Percentiles rank a stretch among this genome's conserved stretches.
Conservation (phyloP, 148 eudicot species). For the Diospyros kaki region DNA sequence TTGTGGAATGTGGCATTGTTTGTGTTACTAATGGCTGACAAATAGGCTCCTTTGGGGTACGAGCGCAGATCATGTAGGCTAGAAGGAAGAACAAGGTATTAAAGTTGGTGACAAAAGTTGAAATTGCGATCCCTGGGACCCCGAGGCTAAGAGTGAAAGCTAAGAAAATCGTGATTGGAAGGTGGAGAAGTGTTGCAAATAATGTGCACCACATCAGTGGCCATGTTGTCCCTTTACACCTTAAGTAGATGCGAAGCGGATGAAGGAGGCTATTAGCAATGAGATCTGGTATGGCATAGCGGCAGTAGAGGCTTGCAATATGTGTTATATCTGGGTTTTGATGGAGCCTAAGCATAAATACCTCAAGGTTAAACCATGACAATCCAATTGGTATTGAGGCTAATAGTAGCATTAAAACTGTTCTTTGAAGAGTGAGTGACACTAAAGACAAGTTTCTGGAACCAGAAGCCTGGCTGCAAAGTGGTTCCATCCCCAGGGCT, state of each 20-base stretch:
- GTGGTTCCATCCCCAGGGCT: conserved; percentile 90
- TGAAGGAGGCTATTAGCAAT: conserved; percentile 73
- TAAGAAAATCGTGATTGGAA: conserved; percentile 54
- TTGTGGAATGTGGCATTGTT: conserved; percentile 16
- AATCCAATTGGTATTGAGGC: conserved; percentile 61
- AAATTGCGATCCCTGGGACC: conserved; percentile 60
- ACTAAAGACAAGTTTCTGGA: conserved; percentile 50
- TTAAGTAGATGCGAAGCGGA: conserved; percentile 71
- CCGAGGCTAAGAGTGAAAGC: conserved; percentile 56
- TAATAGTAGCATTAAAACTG: conserved; percentile 46
- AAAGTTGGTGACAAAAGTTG: conserved; percentile 57
- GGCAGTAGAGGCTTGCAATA: conserved; percentile 68
- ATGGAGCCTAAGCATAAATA: conserved; percentile 56
- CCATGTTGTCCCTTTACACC: conserved; percentile 73
- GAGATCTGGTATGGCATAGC: conserved; percentile 71
- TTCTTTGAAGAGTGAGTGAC: conserved; percentile 48
- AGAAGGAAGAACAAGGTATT: conserved; percentile 50
- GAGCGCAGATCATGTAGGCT: conserved; percentile 39
- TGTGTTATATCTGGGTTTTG: conserved; percentile 59
- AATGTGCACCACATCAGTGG: conserved; percentile 73
- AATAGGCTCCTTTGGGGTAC: conserved; percentile 25
- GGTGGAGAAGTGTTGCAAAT: conserved; percentile 49
- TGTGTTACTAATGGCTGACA: conserved; percentile 30
- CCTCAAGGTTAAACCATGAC: conserved; percentile 71
- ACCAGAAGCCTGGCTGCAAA: conserved; percentile 87